Evolutionary conservation across 2,329 filamentous ascomycete species (phyloP).

Genomic region (Coleophoma crateriformis): DNA sequence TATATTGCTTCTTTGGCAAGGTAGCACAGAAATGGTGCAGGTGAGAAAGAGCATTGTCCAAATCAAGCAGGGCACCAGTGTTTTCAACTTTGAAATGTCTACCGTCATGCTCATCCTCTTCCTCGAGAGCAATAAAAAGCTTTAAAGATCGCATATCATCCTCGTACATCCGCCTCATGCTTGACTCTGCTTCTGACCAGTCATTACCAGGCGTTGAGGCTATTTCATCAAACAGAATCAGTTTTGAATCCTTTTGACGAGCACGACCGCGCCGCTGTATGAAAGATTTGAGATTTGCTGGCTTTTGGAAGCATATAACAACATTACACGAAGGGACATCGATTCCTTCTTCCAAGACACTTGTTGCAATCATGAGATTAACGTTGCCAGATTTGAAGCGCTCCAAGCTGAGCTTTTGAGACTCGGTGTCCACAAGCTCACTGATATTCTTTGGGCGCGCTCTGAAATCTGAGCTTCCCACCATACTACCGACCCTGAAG

Average conservation of each 20-base stretch:
- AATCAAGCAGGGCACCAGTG: slow-evolving; percentile 60
- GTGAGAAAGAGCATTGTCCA: slow-evolving; percentile 70
- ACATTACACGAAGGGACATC: slow-evolving; percentile 59
- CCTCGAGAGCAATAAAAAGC: slow-evolving; percentile 14
- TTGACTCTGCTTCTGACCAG: slow-evolving; percentile 63
- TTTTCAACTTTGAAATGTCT: slow-evolving; percentile 34
- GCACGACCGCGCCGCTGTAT: slow-evolving; percentile 61
- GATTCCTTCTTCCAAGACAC: slow-evolving; percentile 62
- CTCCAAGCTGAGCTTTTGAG: slow-evolving; percentile 32
- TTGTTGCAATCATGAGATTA: slow-evolving; percentile 55
- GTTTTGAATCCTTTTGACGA: slow-evolving; percentile 49
- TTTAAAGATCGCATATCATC: slow-evolving; percentile 23
- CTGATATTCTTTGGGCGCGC: slow-evolving; percentile 34
- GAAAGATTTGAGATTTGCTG: slow-evolving; percentile 57
- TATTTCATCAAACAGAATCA: slow-evolving; percentile 43
- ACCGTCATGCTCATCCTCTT: slow-evolving; percentile 25
- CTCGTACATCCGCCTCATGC: slow-evolving; percentile 52
- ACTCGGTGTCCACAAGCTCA: slow-evolving; percentile 29
- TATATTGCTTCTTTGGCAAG: slow-evolving; percentile 47
- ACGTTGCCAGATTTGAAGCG: slow-evolving; percentile 46
- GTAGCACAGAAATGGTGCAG: slow-evolving; percentile 75
- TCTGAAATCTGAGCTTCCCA: slow-evolving; percentile 42
- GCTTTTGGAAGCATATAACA: slow-evolving; percentile 59
- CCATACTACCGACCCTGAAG: slow-evolving; percentile 48
- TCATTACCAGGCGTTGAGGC: slow-evolving; percentile 31